These are phyloP conservation scores for Afroboletus lepidellus DNA, from an alignment of 1,284 basidiomycete genomes.

Conservation along the genomic window DNA sequence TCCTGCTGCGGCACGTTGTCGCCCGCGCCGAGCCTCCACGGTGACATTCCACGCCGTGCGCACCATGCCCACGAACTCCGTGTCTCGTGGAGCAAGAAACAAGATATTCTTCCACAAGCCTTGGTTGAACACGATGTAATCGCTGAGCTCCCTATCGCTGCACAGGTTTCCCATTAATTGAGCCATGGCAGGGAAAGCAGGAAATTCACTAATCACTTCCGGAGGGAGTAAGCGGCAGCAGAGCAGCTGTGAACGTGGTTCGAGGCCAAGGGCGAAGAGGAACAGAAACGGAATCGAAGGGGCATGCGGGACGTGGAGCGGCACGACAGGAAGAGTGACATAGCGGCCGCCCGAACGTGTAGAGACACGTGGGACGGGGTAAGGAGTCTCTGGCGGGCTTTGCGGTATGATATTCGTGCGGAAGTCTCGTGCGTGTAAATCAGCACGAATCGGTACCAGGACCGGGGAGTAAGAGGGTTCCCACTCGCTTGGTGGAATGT, in stretches of 20 bases:
- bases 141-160: conserved; percentile 31
- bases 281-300: conserved; percentile 34
- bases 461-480: conserved; percentile 37
- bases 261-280: conserved; percentile 34
- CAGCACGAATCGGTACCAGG: conserved; percentile 47
- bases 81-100: conserved; percentile 38
- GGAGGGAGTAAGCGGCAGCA: conserved; percentile 40
- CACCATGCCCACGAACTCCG: conserved; percentile 36
- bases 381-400: conserved; percentile 30
- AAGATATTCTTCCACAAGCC: conserved; percentile 47
- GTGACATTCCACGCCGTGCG: conserved; percentile 45
- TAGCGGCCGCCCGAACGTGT: conserved; percentile 14
- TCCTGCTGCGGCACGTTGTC: conserved; percentile 19
- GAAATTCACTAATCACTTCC: conserved; percentile 44
- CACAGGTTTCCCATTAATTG: conserved; percentile 36
- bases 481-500: conserved; percentile 32
- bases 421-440: conserved; percentile 42
- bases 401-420: conserved; percentile 38
- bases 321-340: conserved; percentile 34
- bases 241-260: conserved; percentile 34
- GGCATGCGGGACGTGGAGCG: conserved; percentile 32
- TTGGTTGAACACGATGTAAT: conserved; percentile 36
- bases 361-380: conserved; percentile 33
- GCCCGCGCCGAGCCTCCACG: conserved; percentile 39
- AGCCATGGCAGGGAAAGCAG: conserved; percentile 57